Evolutionary conservation across 805 yeast genomes (phyloP).

Genomic region (Wickerhamomyces xylosicus): DNA sequence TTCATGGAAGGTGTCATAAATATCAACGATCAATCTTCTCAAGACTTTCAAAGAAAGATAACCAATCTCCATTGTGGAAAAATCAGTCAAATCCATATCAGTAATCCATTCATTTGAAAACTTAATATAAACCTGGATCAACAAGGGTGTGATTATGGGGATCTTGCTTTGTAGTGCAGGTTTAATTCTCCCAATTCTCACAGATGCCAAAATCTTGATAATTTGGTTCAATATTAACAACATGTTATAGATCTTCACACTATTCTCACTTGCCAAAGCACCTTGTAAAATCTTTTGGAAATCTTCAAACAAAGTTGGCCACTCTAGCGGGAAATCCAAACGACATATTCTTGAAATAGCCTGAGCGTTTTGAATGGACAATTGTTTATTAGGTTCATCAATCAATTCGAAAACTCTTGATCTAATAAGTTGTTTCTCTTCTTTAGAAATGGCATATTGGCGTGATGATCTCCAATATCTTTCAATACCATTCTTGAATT

Average conservation of each 20-base stretch:
- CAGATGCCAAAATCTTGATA: slow-evolving; percentile 61
- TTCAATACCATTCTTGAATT: slow-evolving; percentile 81
- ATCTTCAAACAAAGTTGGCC: slow-evolving; percentile 76
- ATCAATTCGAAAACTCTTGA: slow-evolving; percentile 45
- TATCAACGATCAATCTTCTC: slow-evolving; percentile 66
- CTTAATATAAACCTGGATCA: slow-evolving; percentile 47
- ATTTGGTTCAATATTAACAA: slow-evolving; percentile 67
- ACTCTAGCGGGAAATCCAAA: slow-evolving; percentile 76
- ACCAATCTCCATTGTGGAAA: slow-evolving; percentile 59
- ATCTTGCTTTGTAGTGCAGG: slow-evolving; percentile 68
- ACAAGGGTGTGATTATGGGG: slow-evolving; percentile 47
- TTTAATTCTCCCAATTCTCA: slow-evolving; percentile 75
- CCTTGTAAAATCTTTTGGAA: slow-evolving; percentile 34
- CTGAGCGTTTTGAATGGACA: slow-evolving; percentile 77
- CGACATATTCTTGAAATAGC: slow-evolving; percentile 71
- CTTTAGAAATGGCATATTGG: slow-evolving; percentile 40
- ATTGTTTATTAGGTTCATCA: slow-evolving; percentile 62
- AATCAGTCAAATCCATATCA: slow-evolving; percentile 22
- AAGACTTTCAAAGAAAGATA: slow-evolving; percentile 68
- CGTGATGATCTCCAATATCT: slow-evolving; percentile 74
- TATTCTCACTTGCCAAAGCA: slow-evolving; percentile 31
- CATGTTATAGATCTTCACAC: slow-evolving; percentile 49
- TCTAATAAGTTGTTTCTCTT: slow-evolving; percentile 62
- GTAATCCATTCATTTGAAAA: slow-evolving; percentile 56
- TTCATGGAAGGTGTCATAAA: slow-evolving; percentile 61